A percentile compares a stretch with the other conserved stretches of the same genome.
Conservation (phyloP, 2,329 filamentous ascomycete genomes). For the Aspergillus sp. region DNA sequence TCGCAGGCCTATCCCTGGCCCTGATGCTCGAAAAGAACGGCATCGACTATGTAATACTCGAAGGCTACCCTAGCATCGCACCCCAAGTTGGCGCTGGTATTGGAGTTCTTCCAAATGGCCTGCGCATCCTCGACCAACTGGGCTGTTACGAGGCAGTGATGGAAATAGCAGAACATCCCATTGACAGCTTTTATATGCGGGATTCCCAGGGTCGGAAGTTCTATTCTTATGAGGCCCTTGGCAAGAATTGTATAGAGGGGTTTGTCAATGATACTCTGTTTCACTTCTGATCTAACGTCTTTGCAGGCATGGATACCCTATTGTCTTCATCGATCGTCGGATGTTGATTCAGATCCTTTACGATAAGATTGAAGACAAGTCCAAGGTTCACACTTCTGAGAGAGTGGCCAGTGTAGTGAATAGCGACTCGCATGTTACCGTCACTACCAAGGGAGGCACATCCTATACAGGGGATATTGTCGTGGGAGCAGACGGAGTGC, state of each 20-base stretch:
- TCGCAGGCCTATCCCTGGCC: conserved; percentile 44
- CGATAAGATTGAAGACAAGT: conserved; percentile 17
- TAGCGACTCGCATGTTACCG: conserved; percentile 1
- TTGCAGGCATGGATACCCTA: conserved; percentile 16
- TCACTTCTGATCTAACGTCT: not conserved
- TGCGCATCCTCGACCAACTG: conserved; percentile 47
- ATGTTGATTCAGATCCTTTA: conserved; percentile 19
- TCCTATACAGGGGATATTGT: conserved; percentile 26
- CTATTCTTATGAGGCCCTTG: conserved; percentile 3
- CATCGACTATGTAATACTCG: conserved; percentile 47
- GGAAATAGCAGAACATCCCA: conserved; percentile 4
- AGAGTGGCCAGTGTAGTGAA: conserved; percentile 6
- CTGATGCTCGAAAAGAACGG: conserved; percentile 40
- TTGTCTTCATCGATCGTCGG: conserved; percentile 19
- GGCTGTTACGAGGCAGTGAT: conserved; percentile 30
- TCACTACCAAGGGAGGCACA: conserved; percentile 9
- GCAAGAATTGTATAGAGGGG: not conserved
- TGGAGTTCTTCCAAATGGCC: conserved; percentile 40
- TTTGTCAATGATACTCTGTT: not conserved
- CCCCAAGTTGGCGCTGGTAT: conserved; percentile 47
- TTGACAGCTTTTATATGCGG: conserved; percentile 5
- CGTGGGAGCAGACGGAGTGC: conserved; percentile 40
- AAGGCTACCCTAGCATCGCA: conserved; percentile 37
- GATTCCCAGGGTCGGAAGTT: conserved; percentile 3
- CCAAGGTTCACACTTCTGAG: conserved; percentile 12